Percentiles rank a stretch among this genome's conserved stretches.
Evolutionary conservation across 2,329 filamentous ascomycete genomes (phyloP).

Genomic region (Lachnellula arida): DNA sequence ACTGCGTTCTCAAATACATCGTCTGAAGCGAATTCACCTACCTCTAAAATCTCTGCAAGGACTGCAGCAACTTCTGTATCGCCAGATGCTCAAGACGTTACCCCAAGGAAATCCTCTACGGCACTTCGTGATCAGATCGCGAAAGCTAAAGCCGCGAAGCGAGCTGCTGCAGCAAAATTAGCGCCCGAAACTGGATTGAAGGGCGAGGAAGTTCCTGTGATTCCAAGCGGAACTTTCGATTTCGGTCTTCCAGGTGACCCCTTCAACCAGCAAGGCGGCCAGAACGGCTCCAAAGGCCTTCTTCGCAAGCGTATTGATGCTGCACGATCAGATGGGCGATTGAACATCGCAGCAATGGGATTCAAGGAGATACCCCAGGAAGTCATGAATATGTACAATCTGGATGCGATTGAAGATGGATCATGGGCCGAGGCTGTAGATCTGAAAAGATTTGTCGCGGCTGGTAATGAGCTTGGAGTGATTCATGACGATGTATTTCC

Average conservation of each 20-base stretch:
- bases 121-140: slow-evolving; percentile 87
- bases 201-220: slow-evolving; percentile 35
- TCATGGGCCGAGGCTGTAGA: slow-evolving; percentile 93
- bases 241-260: slow-evolving; percentile 60
- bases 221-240: slow-evolving; percentile 51
- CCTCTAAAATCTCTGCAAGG: slow-evolving; percentile 17
- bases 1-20: slow-evolving; percentile 27
- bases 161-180: slow-evolving; percentile 43
- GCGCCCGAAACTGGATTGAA: slow-evolving; percentile 22
- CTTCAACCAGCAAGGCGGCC: slow-evolving; percentile 60
- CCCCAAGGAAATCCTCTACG: slow-evolving; percentile 64
- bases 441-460: slow-evolving; percentile 74
- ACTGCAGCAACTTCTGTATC: slow-evolving; percentile 18
- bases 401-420: slow-evolving; percentile 60
- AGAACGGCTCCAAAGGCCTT: slow-evolving; percentile 58
- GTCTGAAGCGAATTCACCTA: slow-evolving; percentile 21
- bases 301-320: slow-evolving; percentile 67
- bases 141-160: slow-evolving; percentile 79
- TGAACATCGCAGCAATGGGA: slow-evolving; percentile 84
- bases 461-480: slow-evolving; percentile 80
- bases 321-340: slow-evolving; percentile 70
- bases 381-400: slow-evolving; percentile 86
- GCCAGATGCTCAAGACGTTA: slow-evolving; percentile 37
- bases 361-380: slow-evolving; percentile 75
- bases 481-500: slow-evolving; percentile 76